Base-by-base conservation (phyloP, 257 asterid genomes). In the Jaltomata sinuosa region DNA sequence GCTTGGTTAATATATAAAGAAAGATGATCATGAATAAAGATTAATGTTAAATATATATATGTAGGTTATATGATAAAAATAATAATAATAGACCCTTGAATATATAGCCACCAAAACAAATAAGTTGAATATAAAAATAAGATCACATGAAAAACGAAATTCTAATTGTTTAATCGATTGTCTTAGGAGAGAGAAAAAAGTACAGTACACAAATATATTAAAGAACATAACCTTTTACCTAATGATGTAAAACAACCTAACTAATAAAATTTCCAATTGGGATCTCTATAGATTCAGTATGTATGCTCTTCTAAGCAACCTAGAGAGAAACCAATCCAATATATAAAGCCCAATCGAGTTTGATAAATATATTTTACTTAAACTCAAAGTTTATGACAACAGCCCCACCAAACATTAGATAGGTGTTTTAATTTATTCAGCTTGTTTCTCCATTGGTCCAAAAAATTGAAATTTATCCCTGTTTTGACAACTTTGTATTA, bases 161-260 rank as follows among this genome's bases (percentile, higher is more conserved):
- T 52, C 36, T 87, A 91, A 85, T 88, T 86, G 88, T 86, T 87
- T 84, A 82, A 54, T 89, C 79, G 7, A 36, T 78, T 87, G n/a
- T n/a, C 83, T 87, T 83, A 31, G 18, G 47, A n/a, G 5, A 50
- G 80, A 77, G 79, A 10, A 84, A 84, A 85, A 34, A 62, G 85
- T 55, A 55, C 10, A 31, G 21, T 55, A 80, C 3, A 21, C 49
- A 80, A 29, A 87, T 67, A 61, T 91, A 81, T 83, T 61, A 84
- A 61, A 55, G 90, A 90, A 88, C 91, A 91, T 81, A 78, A 82
- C 97, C 88, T 90, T 91, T 92, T 80, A 94, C 98, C 98, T 93
- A 94, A 93, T 88, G 98, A 92, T 93, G 92, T 92, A 85, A 88
- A 90, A 93, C 83, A 76, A 12, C 85, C 89, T 90, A 91, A 92